Base-by-base conservation (phyloP, 2,329 filamentous ascomycete genomes). In the Penicillium sp. region DNA sequence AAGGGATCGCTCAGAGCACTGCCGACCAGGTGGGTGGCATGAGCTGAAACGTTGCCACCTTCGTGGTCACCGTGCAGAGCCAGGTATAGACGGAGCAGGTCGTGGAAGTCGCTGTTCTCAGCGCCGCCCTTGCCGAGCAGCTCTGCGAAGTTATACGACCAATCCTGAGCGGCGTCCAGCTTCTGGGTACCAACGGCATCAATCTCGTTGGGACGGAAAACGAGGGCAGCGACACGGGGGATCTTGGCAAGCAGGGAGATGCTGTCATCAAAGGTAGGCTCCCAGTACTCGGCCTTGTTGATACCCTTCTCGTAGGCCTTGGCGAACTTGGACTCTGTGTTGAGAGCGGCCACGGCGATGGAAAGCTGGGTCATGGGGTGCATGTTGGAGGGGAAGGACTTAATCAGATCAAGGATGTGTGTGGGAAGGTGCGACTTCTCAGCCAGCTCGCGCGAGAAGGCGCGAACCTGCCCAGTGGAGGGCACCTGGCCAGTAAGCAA, bases 321-420 rank as follows among this genome's bases (percentile, higher is more conserved):
- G 57, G 92, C 93, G 62, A 99, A 99, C 66, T 86, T 83, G 63
- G 89, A 95, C 61, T 90, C 90, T 71, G 95, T 89, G 76, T 95
- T 96, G 54, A 99, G 81, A n/a, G 93, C 88, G 14, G 90, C 92
- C 45, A 97, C 93, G 38, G 91, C 90, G 62, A 95, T 93, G 59
- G 92, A 87, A 63, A 99, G 92, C 72, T 97, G 92, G 10, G 93
- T 97, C 93, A 99, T 99, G 52, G 93, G 93, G 73, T 99, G 93
- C 49, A 97, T 83, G 67, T 92, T 87, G 60, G 75, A 85, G 56
- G 93, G 92, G 74, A 97, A 95, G 64, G 83, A 80, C 73, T 95
- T 89, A 52, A 97, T 84, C 82, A 97, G 86, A 72, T 89, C 86
- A 67, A 83, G 81, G 60, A 97, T 86, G 62, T 95, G 95, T 36